phyloP scores from a whole-genome alignment of 2,329 filamentous ascomycete genomes.

The Alternaria burnsii region DNA sequence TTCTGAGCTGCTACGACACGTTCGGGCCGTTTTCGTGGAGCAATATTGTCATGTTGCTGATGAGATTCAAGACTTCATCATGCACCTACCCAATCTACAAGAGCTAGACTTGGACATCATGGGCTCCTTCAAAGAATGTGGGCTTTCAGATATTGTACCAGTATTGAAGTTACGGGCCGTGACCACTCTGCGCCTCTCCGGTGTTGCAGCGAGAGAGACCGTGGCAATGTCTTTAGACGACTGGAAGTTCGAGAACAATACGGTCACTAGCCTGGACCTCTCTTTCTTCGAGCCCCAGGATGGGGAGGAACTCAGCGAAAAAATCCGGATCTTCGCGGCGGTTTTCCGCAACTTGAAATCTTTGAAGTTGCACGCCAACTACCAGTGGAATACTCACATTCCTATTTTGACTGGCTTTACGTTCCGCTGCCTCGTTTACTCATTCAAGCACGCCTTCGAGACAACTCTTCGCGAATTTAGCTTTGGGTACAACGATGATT shows the following conservation, averaged over 20 bases:
- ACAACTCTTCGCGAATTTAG: constrained; percentile 14
- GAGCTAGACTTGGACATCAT: constrained; percentile 7
- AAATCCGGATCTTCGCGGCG: constrained; percentile 7
- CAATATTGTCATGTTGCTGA: background rate
- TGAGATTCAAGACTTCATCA: background rate
- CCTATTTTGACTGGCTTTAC: constrained; percentile 1
- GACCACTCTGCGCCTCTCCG: constrained; percentile 6
- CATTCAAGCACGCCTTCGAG: constrained; percentile 14
- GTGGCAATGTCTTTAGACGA: background rate
- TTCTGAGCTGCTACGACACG: constrained; percentile 2
- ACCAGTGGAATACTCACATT: background rate
- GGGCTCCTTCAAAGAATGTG: background rate
- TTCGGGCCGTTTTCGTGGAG: background rate
- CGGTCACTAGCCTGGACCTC: constrained; percentile 8
- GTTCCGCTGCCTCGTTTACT: constrained; percentile 14
- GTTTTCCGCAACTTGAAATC: constrained; percentile 6
- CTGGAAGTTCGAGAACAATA: constrained; percentile 15
- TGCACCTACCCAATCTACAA: constrained; percentile 7
- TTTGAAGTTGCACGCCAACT: constrained; percentile 7
- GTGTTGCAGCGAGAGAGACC: background rate
- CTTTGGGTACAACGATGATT: constrained; percentile 7
- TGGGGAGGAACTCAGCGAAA: constrained; percentile 6
- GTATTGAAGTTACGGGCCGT: constrained; percentile 7
- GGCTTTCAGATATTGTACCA: constrained; percentile 2
- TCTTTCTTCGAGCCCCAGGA: constrained; percentile 5